Evolutionary conservation across 208 protist species (phyloP).

Genomic region (Leptomonas pyrrhocoris): DNA sequence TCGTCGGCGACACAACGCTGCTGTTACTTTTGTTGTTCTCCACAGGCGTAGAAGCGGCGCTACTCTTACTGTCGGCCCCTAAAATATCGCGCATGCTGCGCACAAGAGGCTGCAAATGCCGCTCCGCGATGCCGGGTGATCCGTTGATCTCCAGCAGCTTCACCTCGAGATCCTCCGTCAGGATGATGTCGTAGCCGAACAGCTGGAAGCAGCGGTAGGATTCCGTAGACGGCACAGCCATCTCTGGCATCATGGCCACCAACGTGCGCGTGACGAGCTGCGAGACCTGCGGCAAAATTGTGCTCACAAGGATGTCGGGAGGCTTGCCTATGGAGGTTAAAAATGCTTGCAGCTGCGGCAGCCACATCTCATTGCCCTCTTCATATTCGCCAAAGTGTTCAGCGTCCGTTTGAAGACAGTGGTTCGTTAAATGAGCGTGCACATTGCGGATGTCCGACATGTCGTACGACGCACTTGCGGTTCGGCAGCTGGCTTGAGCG

Average conservation of each 20-base stretch:
- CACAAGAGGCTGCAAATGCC: constrained; percentile 64
- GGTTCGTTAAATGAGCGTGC: constrained; percentile 87
- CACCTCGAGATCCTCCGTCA: constrained; percentile 75
- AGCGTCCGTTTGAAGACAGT: constrained; percentile 78
- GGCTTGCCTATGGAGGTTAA: constrained; percentile 44
- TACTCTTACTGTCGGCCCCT: constrained; percentile 19
- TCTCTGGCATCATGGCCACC: constrained; percentile 51
- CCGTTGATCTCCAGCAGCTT: constrained; percentile 91
- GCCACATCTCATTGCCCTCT: constrained; percentile 90
- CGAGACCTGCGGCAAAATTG: constrained; percentile 66
- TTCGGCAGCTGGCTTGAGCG: constrained; percentile 85
- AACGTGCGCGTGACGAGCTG: constrained; percentile 79
- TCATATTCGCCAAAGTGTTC: constrained; percentile 74
- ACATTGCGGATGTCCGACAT: constrained; percentile 47
- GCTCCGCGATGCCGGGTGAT: constrained; percentile 78
- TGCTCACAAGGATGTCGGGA: constrained; percentile 39
- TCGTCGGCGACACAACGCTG: background rate
- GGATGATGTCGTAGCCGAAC: constrained; percentile 90
- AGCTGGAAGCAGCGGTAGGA: constrained; percentile 88
- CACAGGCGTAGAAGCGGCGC: background rate
- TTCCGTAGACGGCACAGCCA: constrained; percentile 56
- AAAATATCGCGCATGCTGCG: constrained; percentile 48
- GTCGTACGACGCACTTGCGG: constrained; percentile 66
- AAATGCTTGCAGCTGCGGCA: constrained; percentile 65
- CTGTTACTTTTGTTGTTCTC: constrained; percentile 6